Evolutionary conservation across 2,329 filamentous ascomycete species (phyloP).

Genomic region (Metarhizium album): DNA sequence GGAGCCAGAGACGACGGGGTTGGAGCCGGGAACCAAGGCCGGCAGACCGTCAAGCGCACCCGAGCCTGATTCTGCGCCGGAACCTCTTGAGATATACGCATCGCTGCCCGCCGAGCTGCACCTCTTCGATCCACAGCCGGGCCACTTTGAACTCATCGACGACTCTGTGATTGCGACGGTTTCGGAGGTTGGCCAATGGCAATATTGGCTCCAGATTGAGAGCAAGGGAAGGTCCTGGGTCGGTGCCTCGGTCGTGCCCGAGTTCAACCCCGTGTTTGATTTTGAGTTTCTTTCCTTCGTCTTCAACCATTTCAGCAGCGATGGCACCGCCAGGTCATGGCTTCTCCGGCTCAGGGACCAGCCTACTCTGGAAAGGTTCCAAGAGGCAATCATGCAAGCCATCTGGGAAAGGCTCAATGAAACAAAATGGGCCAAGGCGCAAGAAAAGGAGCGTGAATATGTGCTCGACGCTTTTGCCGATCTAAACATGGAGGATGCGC

Average conservation of each 20-base stretch:
- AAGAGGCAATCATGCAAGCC: slow-evolving; percentile 88
- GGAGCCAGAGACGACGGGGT: slow-evolving; percentile 14
- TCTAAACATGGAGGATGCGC: slow-evolving; percentile 75
- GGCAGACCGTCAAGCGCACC: not conserved
- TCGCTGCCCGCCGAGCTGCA: slow-evolving; percentile 78
- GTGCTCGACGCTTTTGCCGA: slow-evolving; percentile 94
- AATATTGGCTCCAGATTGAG: slow-evolving; percentile 88
- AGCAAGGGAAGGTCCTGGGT: slow-evolving; percentile 73
- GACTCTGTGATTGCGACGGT: slow-evolving; percentile 65
- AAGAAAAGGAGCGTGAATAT: slow-evolving; percentile 87
- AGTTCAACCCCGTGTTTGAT: slow-evolving; percentile 97
- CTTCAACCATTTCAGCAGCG: slow-evolving; percentile 88
- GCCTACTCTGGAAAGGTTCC: slow-evolving; percentile 70
- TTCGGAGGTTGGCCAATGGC: slow-evolving; percentile 79
- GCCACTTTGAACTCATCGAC: slow-evolving; percentile 76
- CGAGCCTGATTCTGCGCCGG: slow-evolving; percentile 36
- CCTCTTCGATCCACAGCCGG: slow-evolving; percentile 81
- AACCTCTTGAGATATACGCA: slow-evolving; percentile 60
- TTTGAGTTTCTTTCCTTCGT: slow-evolving; percentile 99
- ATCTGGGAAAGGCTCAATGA: slow-evolving; percentile 95
- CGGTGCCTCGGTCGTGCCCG: slow-evolving; percentile 72
- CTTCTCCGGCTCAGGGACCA: slow-evolving; percentile 85
- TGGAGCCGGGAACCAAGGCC: not conserved
- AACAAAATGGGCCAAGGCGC: slow-evolving; percentile 86
- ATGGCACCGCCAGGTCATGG: slow-evolving; percentile 92